Conservation (phyloP, 1,284 basidiomycete species). For the Cryptococcus sp. region DNA sequence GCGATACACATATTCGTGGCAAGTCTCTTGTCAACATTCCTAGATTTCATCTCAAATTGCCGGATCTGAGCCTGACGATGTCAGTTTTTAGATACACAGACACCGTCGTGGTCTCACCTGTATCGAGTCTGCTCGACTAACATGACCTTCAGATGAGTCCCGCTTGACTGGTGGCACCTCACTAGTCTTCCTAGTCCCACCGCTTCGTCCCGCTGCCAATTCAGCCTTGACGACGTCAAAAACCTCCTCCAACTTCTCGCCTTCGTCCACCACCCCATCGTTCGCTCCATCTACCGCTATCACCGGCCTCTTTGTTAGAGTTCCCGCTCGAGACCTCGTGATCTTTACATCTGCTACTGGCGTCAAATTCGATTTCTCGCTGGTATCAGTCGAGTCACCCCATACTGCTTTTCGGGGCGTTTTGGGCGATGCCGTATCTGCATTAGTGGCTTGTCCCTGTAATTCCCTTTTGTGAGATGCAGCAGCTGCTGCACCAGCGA, state of each 20-base stretch:
- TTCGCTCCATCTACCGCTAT: conserved; percentile 35
- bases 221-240: conserved; percentile 82
- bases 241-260: conserved; percentile 59
- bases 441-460: background rate
- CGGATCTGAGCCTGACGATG: conserved; percentile 55
- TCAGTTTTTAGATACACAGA: too few relatives aligned
- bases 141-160: background rate
- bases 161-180: background rate
- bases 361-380: background rate
- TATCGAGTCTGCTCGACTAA: conserved; percentile 17
- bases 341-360: background rate
- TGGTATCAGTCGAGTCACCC: conserved; percentile 5
- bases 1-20: conserved; percentile 66
- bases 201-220: conserved; percentile 53
- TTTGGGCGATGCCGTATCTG: background rate
- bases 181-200: conserved; percentile 12
- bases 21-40: conserved; percentile 59
- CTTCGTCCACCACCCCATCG: conserved; percentile 31
- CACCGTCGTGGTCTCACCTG: conserved; percentile 8
- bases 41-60: conserved; percentile 60
- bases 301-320: background rate
- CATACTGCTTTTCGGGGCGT: conserved; percentile 16
- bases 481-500: conserved; percentile 76
- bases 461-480: conserved; percentile 57
- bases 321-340: conserved; percentile 8